Conservation (phyloP, 805 yeast species). For the Barnettozyma vustinii region DNA sequence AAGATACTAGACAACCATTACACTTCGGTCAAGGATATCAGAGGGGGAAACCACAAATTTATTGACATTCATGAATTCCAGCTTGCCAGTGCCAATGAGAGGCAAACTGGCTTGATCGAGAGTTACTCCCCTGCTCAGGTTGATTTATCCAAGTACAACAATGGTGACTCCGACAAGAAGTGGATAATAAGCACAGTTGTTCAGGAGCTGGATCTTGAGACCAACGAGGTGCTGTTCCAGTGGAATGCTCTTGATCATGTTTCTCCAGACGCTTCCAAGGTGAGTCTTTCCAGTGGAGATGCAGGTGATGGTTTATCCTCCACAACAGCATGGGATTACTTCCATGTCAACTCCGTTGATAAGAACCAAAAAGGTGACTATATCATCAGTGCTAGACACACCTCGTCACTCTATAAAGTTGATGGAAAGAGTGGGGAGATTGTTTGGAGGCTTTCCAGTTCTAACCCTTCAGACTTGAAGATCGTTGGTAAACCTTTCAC, state of each 20-base stretch:
- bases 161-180: constrained; percentile 22
- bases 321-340: constrained; percentile 34
- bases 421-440: constrained; percentile 32
- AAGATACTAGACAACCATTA: constrained; percentile 29
- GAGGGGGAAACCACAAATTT: constrained; percentile 32
- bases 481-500: constrained; percentile 9
- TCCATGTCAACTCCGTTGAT: constrained; percentile 36
- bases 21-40: constrained; percentile 27
- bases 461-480: constrained; percentile 26
- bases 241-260: constrained; percentile 26
- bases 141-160: constrained; percentile 28
- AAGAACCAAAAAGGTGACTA: constrained; percentile 32
- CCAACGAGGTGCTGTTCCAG: constrained; percentile 32
- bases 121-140: constrained; percentile 30
- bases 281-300: constrained; percentile 27
- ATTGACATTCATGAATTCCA: constrained; percentile 35
- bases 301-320: constrained; percentile 29
- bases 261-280: constrained; percentile 29
- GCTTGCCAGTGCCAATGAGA: constrained; percentile 17
- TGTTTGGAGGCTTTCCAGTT: constrained; percentile 27
- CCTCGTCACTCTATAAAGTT: constrained; percentile 31
- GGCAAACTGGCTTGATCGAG: constrained; percentile 28
- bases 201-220: constrained; percentile 32
- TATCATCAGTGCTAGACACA: constrained; percentile 32
- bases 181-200: constrained; percentile 33